These are phyloP conservation scores for Mallotus nudiflorus DNA, from an alignment of 345 rosid genomes.

Conservation along the genomic window DNA sequence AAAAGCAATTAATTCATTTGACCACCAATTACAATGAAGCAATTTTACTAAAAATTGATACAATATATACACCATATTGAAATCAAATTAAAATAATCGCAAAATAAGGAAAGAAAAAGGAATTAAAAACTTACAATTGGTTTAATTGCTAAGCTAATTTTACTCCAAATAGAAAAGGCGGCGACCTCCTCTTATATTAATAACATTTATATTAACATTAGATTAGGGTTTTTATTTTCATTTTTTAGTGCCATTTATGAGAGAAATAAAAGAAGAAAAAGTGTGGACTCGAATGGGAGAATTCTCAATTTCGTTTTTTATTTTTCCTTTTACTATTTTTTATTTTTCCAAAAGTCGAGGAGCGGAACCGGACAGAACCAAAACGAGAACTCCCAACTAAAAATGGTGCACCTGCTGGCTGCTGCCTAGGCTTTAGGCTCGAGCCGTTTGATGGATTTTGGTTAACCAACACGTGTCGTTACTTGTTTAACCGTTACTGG, in stretches of 20 bases:
- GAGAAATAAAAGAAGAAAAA: neutral
- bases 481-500: neutral
- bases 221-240: no score
- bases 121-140: neutral
- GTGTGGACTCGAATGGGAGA: slow-evolving; percentile 5
- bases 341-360: neutral
- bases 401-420: neutral
- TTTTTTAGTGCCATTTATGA: no score
- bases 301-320: slow-evolving; percentile 4
- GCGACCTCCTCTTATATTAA: slow-evolving; percentile 47
- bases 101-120: slow-evolving; percentile 10
- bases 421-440: neutral
- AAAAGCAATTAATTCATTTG: no score
- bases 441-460: neutral
- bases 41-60: neutral
- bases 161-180: slow-evolving; percentile 38
- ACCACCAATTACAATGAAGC: neutral
- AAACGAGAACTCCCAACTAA: no score
- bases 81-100: neutral
- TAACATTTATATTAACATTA: no score
- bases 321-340: neutral
- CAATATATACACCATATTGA: neutral
- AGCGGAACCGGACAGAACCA: neutral
- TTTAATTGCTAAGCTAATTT: neutral
- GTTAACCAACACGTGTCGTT: neutral